A percentile compares a stretch with the other conserved stretches of the same genome.
Conservation (phyloP, 1,139 yeast genomes). For the Sugiyamaella paludigena region DNA sequence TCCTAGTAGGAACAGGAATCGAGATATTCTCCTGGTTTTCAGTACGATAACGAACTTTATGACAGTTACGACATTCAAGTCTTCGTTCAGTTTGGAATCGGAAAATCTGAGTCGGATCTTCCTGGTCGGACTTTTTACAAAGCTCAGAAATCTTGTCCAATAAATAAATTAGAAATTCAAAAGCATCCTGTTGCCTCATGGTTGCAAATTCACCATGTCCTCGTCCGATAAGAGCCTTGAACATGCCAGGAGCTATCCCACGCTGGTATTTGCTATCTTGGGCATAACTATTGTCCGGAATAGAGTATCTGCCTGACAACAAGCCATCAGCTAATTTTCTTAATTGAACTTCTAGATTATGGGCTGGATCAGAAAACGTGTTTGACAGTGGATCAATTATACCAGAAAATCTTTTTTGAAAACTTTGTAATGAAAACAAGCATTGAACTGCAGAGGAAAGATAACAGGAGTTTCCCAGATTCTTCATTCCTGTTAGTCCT, state of each 20-base stretch:
- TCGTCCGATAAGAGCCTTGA: slow-evolving; percentile 73
- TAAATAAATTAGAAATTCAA: slow-evolving; percentile 75
- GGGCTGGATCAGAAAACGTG: slow-evolving; percentile 53
- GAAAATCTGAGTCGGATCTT: slow-evolving; percentile 54
- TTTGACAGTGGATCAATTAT: slow-evolving; percentile 3
- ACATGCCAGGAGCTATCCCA: slow-evolving; percentile 74
- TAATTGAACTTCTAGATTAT: slow-evolving; percentile 67
- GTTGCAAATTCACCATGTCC: slow-evolving; percentile 81
- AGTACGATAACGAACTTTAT: slow-evolving; percentile 54
- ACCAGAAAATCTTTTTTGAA: slow-evolving; percentile 33
- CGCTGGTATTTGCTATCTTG: slow-evolving; percentile 53
- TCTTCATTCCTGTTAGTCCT: slow-evolving; percentile 76
- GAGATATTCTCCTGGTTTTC: slow-evolving; percentile 70
- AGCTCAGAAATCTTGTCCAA: slow-evolving; percentile 57
- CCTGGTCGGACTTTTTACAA: slow-evolving; percentile 28
- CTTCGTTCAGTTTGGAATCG: slow-evolving; percentile 66
- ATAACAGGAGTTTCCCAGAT: slow-evolving; percentile 92
- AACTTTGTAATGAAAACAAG: slow-evolving; percentile 49
- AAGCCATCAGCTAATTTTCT: slow-evolving; percentile 79
- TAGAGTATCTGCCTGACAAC: slow-evolving; percentile 67
- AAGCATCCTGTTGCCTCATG: slow-evolving; percentile 91
- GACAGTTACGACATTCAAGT: slow-evolving; percentile 60
- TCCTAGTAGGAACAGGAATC: slow-evolving; percentile 52
- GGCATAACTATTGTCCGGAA: slow-evolving; percentile 41
- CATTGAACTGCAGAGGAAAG: slow-evolving; percentile 78